A percentile compares a stretch with the other conserved stretches of the same genome.
Conservation (phyloP, 495 filamentous ascomycete species). For the Stereocaulon alpinum region DNA sequence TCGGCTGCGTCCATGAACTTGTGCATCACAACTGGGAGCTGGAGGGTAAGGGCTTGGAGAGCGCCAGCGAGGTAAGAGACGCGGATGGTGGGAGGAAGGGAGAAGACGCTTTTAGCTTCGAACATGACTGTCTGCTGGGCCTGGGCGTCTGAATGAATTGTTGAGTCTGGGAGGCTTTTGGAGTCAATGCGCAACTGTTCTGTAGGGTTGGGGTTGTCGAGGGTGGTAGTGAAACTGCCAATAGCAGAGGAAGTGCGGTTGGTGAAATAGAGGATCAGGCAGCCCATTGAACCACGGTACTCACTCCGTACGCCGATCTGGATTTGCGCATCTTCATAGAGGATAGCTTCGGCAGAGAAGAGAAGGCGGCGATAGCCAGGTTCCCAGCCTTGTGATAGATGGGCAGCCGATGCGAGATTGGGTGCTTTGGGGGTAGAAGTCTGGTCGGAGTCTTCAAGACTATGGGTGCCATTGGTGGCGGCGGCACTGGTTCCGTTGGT, state of each 20-base stretch:
- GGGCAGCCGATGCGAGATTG: constrained; percentile 85
- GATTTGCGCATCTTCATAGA: constrained; percentile 91
- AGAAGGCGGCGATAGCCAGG: constrained; percentile 79
- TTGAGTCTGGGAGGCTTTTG: constrained; percentile 80
- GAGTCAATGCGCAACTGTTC: constrained; percentile 67
- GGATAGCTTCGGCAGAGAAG: constrained; percentile 68
- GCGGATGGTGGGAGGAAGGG: constrained; percentile 78
- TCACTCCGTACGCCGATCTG: constrained; percentile 89
- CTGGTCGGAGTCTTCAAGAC: constrained; percentile 77
- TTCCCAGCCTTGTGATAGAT: constrained; percentile 91
- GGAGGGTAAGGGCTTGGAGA: constrained; percentile 83
- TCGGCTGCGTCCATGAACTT: constrained; percentile 93
- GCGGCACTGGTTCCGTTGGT: constrained; percentile 26
- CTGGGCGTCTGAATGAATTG: constrained; percentile 61
- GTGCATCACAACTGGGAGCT: constrained; percentile 78
- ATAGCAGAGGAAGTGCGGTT: constrained; percentile 82
- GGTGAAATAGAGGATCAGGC: constrained; percentile 87
- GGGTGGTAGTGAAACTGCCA: constrained; percentile 82
- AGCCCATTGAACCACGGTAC: constrained; percentile 87
- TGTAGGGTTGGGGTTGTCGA: constrained; percentile 67
- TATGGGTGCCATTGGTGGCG: constrained; percentile 32
- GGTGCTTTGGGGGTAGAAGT: constrained; percentile 47
- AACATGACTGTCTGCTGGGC: constrained; percentile 93
- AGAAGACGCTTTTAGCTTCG: constrained; percentile 71
- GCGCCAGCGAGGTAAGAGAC: constrained; percentile 91